Evolutionary conservation across 352 stramenopile species (phyloP).

Genomic region (Lagenidium giganteum): DNA sequence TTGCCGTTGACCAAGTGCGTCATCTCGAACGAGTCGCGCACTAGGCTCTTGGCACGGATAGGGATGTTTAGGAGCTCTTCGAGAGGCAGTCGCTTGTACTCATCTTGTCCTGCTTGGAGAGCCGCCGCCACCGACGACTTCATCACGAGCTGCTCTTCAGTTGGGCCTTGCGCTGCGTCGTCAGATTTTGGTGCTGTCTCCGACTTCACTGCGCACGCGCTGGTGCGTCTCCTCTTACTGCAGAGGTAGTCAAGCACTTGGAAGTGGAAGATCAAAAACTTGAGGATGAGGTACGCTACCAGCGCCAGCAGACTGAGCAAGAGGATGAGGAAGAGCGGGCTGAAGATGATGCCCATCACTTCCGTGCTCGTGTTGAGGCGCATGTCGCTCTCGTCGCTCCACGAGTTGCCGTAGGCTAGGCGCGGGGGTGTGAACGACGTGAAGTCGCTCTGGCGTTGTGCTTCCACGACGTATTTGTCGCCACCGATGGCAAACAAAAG

Average conservation of each 20-base stretch:
- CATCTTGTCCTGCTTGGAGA: slow-evolving; percentile 8
- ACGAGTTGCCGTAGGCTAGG: slow-evolving; percentile 18
- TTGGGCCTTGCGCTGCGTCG: no score
- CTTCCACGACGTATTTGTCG: slow-evolving; percentile 15
- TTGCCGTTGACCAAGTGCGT: no score
- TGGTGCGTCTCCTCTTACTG: no score
- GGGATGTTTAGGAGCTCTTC: slow-evolving; percentile 43
- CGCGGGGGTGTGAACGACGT: slow-evolving; percentile 13
- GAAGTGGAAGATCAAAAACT: no score
- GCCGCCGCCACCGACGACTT: no score
- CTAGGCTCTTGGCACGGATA: slow-evolving; percentile 36
- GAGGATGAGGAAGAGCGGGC: slow-evolving; percentile 13
- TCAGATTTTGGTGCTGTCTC: no score
- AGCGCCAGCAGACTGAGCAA: slow-evolving; percentile 22
- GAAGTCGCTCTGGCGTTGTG: slow-evolving; percentile 10
- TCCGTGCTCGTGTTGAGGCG: slow-evolving; percentile 8
- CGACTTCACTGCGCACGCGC: no score
- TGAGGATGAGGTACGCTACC: slow-evolving; percentile 12
- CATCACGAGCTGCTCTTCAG: no score
- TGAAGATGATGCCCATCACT: slow-evolving; percentile 29
- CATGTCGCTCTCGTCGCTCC: slow-evolving; percentile 23
- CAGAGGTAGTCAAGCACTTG: no score
- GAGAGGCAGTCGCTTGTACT: slow-evolving; percentile 36
- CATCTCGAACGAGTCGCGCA: slow-evolving; percentile 22
- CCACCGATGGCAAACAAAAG: slow-evolving; percentile 14